A percentile compares a stretch with the other conserved stretches of the same genome.
These are phyloP conservation scores for Hamamelis virginiana DNA, from an alignment of 164 flowering plant species.

Conservation along the genomic window DNA sequence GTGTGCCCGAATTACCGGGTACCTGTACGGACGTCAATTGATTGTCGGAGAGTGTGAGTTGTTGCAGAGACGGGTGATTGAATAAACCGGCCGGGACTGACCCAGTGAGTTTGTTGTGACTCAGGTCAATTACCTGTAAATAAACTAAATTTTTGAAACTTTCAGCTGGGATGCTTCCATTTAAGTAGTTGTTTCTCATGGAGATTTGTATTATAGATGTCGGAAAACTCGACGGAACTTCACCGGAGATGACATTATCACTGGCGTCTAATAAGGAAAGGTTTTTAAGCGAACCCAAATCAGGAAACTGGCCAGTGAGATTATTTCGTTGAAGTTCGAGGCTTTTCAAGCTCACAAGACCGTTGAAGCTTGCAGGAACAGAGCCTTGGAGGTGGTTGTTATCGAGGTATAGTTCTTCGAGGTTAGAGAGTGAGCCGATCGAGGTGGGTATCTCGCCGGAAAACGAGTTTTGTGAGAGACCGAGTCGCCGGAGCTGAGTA, in stretches of 20 bases:
- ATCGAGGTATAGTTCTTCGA: constrained; percentile 78
- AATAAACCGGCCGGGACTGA: constrained; percentile 55
- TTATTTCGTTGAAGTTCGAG: constrained; percentile 71
- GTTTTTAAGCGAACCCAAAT: constrained; percentile 42
- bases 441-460: constrained; percentile 71
- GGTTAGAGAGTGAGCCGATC: constrained; percentile 43
- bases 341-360: constrained; percentile 43
- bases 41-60: constrained; percentile 75
- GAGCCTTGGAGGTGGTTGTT: constrained; percentile 53
- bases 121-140: constrained; percentile 79
- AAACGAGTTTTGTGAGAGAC: constrained; percentile 67
- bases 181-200: constrained; percentile 62
- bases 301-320: constrained; percentile 61
- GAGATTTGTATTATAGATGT: constrained; percentile 52
- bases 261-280: constrained; percentile 61
- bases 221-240: constrained; percentile 49
- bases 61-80: constrained; percentile 75
- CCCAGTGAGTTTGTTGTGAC: constrained; percentile 68
- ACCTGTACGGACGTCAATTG: constrained; percentile 38
- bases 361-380: constrained; percentile 49
- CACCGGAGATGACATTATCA: constrained; percentile 66
- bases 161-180: constrained; percentile 48
- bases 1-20: constrained; percentile 27
- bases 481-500: constrained; percentile 55
- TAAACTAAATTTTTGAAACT: constrained; percentile 16